Evolutionary conservation across 1,284 basidiomycete genomes (phyloP).

Genomic region (Rhodotorula sp.): DNA sequence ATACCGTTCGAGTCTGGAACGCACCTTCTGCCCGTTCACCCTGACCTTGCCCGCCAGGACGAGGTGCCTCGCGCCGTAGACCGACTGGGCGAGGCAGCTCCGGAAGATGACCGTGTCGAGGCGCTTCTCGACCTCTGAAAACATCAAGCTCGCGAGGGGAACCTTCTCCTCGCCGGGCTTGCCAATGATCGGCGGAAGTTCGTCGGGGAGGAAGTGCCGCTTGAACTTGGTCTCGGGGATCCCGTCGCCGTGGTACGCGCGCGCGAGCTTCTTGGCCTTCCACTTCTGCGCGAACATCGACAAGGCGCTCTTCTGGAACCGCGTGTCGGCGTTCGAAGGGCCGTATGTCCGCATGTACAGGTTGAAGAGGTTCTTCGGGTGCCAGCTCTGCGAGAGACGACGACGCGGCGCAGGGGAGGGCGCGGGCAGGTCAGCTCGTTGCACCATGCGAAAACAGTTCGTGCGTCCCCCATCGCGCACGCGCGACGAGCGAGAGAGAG

Average conservation of each 20-base stretch:
- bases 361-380: constrained; percentile 67
- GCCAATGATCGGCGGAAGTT: constrained; percentile 77
- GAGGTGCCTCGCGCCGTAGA: constrained; percentile 82
- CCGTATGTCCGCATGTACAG: constrained; percentile 65
- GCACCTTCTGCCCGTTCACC: constrained; percentile 84
- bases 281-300: constrained; percentile 92
- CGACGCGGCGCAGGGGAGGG: constrained; percentile 20
- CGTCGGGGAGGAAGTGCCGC: constrained; percentile 86
- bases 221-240: constrained; percentile 92
- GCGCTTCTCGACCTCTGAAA: constrained; percentile 85
- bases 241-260: constrained; percentile 94
- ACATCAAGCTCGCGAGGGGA: constrained; percentile 87
- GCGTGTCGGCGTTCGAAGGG: constrained; percentile 47
- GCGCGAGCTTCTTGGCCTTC: constrained; percentile 81
- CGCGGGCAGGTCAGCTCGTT: neutral
- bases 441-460: neutral
- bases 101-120: constrained; percentile 91
- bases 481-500: neutral
- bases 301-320: constrained; percentile 58
- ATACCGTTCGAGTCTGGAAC: constrained; percentile 45
- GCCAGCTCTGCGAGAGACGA: constrained; percentile 67
- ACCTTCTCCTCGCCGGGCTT: constrained; percentile 27
- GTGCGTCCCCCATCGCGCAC: neutral
- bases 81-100: constrained; percentile 82
- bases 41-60: constrained; percentile 84